Evolutionary conservation across 352 stramenopile genomes (phyloP), one percentile per base, ranked within the genome.

Genomic region (Phytophthora parvispora): DNA sequence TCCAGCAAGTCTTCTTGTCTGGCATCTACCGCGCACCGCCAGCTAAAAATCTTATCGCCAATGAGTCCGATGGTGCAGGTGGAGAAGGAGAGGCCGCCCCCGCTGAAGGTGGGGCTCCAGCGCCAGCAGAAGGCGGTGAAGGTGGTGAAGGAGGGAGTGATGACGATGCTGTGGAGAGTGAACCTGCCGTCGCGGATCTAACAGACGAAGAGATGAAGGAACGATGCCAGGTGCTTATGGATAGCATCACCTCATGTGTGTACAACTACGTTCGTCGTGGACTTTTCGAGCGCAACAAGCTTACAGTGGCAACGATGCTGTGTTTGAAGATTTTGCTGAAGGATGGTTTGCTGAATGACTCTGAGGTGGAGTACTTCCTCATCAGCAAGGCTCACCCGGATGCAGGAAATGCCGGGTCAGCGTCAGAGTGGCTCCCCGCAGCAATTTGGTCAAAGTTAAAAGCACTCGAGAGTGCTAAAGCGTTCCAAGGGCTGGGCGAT

Each of bases 181-280:
- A 84, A 28, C 28, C 56, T 49, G 60, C 56, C 16, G 75, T 83
- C 12, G 36, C 58, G 1, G 92, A 98, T 38, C 58, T 97, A 16
- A 94, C 87, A 0, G 93, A 98, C 74, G 96, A 98, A 67, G 94
- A 98, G 64, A 89, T 98, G 75, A 74, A 74, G 1, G 79, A 72
- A 29, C 89, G 95, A 12, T 98, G 86, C 20, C 76, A 80, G 15
- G 75, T 94, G 24, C 82, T 99, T 20, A 97, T 97, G 78, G 80
- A 97, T 38, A 97, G 90, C 50, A 98, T 99, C 71, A 99, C 96
- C 0, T 89, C 81, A 10, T 99, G 94, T 58, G 93, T 99, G 1
- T 99, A 98, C 72, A 98, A 98, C 75, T 99, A 99, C 67, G 86
- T 99, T 45, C 90, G 95, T 3, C 89, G 96, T 31, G 97, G 97